Evolutionary conservation across 2,329 filamentous ascomycete species (phyloP).

Genomic region (Botryotinia narcissicola): DNA sequence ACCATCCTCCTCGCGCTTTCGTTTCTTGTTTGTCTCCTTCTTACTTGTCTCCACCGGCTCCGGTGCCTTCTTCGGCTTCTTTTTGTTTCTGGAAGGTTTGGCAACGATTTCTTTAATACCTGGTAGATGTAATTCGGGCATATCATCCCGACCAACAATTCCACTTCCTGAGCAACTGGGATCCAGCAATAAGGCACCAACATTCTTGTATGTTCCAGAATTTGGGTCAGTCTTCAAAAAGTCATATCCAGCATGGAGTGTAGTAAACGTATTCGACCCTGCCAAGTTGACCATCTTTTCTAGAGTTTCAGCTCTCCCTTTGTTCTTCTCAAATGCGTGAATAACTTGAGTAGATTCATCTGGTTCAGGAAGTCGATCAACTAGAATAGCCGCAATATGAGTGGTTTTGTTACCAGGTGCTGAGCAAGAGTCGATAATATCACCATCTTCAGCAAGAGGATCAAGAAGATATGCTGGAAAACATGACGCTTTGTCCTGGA

Average conservation of each 20-base stretch:
- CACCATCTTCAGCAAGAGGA: constrained; percentile 62
- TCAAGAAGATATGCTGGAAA: constrained; percentile 90
- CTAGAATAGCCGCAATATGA: constrained; percentile 76
- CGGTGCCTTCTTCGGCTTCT: constrained; percentile 30
- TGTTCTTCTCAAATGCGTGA: constrained; percentile 78
- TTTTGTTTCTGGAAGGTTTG: constrained; percentile 34
- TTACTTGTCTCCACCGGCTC: constrained; percentile 27
- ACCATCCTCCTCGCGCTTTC: constrained; percentile 36
- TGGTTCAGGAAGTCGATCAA: constrained; percentile 37
- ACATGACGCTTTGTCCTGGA: constrained; percentile 96
- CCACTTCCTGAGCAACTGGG: constrained; percentile 95
- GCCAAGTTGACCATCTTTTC: constrained; percentile 81
- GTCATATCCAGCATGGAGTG: constrained; percentile 71
- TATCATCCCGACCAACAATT: constrained; percentile 84
- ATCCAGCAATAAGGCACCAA: constrained; percentile 82
- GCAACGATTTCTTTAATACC: constrained; percentile 28
- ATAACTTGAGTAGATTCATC: constrained; percentile 49
- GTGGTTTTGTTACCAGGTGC: constrained; percentile 98
- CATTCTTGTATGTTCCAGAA: constrained; percentile 59
- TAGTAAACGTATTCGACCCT: constrained; percentile 64
- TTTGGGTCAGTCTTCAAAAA: constrained; percentile 74
- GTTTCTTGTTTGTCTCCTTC: constrained; percentile 35
- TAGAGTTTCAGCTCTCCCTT: constrained; percentile 67
- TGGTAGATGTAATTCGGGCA: constrained; percentile 64
- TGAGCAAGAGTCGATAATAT: constrained; percentile 88